Evolutionary conservation across 306 rosid genomes (phyloP).

Genomic region (Castanospermum australe): DNA sequence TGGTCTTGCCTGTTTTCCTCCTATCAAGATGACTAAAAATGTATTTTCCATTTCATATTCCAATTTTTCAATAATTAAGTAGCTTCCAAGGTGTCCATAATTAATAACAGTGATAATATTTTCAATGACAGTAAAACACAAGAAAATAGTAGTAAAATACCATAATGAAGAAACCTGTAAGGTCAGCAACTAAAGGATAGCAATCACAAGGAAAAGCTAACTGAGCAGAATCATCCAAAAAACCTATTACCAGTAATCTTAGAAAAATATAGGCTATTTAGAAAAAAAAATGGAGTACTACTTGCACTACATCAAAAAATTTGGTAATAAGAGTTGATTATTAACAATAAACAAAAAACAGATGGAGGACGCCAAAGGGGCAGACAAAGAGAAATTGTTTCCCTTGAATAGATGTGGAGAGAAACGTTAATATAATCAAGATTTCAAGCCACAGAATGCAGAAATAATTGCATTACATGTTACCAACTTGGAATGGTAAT

Average conservation of each 20-base stretch:
- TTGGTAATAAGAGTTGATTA: neutral
- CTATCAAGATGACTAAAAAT: neutral
- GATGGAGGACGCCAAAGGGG: neutral
- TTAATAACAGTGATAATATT: neutral
- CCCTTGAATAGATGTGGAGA: neutral
- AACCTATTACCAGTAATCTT: no score
- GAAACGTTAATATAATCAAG: neutral
- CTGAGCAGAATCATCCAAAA: no score
- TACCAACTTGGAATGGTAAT: conserved; percentile 28
- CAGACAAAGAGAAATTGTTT: neutral
- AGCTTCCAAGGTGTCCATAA: neutral
- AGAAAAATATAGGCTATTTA: no score
- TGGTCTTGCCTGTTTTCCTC: neutral
- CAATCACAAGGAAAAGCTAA: neutral
- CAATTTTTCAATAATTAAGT: neutral
- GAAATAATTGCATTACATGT: conserved; percentile 28
- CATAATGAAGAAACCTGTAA: neutral
- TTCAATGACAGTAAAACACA: no score
- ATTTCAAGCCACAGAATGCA: conserved; percentile 28
- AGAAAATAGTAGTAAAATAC: no score
- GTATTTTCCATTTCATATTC: neutral
- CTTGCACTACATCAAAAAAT: neutral
- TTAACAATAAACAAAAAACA: neutral
- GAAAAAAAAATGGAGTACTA: no score
- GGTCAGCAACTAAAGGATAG: neutral